phyloP scores from a whole-genome alignment of 352 stramenopile genomes.

The Phytopythium cucurbitacearum region DNA sequence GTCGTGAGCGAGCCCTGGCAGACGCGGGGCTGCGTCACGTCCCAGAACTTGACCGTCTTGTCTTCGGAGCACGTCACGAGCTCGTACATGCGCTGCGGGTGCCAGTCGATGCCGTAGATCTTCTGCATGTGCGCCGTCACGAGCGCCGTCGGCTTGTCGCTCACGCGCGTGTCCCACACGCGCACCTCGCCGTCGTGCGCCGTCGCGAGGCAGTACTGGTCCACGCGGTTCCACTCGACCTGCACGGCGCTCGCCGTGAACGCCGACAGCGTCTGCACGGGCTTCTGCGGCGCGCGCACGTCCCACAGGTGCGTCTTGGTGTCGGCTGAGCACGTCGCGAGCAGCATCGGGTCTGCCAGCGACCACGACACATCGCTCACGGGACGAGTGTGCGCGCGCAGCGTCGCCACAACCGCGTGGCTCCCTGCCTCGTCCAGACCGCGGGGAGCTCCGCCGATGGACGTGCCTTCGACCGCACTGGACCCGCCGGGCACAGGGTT shows the following conservation, averaged over 20 bases:
- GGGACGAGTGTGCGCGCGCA: slow-evolving; percentile 66
- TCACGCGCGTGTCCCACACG: slow-evolving; percentile 66
- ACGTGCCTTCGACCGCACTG: slow-evolving; percentile 4
- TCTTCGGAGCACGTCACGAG: slow-evolving; percentile 85
- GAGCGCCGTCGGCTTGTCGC: slow-evolving; percentile 41
- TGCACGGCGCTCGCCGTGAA: slow-evolving; percentile 67
- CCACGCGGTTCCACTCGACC: slow-evolving; percentile 75
- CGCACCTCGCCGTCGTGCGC: slow-evolving; percentile 76
- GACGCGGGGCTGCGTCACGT: slow-evolving; percentile 54
- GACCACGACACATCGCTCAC: slow-evolving; percentile 81
- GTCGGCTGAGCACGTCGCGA: slow-evolving; percentile 78
- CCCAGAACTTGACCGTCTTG: slow-evolving; percentile 84
- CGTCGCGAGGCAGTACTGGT: slow-evolving; percentile 63
- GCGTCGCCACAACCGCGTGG: slow-evolving; percentile 49
- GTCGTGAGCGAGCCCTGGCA: slow-evolving; percentile 64
- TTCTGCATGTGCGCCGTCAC: slow-evolving; percentile 85
- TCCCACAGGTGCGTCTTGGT: slow-evolving; percentile 83
- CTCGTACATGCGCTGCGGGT: slow-evolving; percentile 68
- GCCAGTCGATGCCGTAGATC: slow-evolving; percentile 81
- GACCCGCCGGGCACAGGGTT: background rate
- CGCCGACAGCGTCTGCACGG: slow-evolving; percentile 63
- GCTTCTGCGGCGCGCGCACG: slow-evolving; percentile 59
- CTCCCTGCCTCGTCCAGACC: background rate
- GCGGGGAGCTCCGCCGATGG: slow-evolving; percentile 10
- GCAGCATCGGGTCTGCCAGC: slow-evolving; percentile 56